These are phyloP conservation scores for Amphirosellinia nigrospora DNA, from an alignment of 495 filamentous ascomycete genomes.

Conservation along the genomic window DNA sequence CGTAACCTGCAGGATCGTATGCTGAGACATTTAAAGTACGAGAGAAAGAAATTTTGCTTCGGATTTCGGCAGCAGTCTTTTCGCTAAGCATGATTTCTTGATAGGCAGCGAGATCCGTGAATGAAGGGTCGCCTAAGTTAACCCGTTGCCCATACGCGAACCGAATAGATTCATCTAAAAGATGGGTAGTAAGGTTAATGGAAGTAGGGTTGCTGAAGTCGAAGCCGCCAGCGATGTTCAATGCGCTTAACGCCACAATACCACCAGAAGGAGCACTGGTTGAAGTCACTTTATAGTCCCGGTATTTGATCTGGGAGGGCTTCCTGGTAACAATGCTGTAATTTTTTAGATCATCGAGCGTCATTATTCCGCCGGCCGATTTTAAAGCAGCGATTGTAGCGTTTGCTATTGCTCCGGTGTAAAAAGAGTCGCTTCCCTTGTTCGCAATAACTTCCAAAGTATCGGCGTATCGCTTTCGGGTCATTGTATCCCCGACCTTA, in stretches of 20 bases:
- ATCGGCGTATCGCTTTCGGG: slow-evolving; percentile 73
- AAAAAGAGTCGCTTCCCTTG: slow-evolving; percentile 74
- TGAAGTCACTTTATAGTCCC: slow-evolving; percentile 67
- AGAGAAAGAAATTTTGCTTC: slow-evolving; percentile 69
- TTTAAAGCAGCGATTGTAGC: slow-evolving; percentile 69
- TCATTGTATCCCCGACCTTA: slow-evolving; percentile 72
- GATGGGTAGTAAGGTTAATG: slow-evolving; percentile 72
- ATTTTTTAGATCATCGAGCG: slow-evolving; percentile 70
- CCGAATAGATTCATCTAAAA: slow-evolving; percentile 76
- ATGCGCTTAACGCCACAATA: slow-evolving; percentile 64
- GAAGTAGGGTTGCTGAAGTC: slow-evolving; percentile 57
- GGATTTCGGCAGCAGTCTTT: slow-evolving; percentile 61
- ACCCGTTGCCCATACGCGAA: slow-evolving; percentile 74
- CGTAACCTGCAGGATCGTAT: slow-evolving; percentile 68
- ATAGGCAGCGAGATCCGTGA: slow-evolving; percentile 68
- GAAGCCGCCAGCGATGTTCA: slow-evolving; percentile 78
- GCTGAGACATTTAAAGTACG: slow-evolving; percentile 65
- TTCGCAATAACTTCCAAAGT: slow-evolving; percentile 73
- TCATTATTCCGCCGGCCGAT: slow-evolving; percentile 74
- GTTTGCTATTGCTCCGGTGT: slow-evolving; percentile 72
- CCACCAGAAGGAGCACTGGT: slow-evolving; percentile 74
- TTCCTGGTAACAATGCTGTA: slow-evolving; percentile 69
- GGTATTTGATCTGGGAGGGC: slow-evolving; percentile 67
- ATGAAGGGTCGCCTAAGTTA: slow-evolving; percentile 75
- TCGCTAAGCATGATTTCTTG: slow-evolving; percentile 68